Percentiles rank a stretch among this genome's conserved stretches.
phyloP scores from a whole-genome alignment of 177 flowering plant species.

The Vitis hybrid region DNA sequence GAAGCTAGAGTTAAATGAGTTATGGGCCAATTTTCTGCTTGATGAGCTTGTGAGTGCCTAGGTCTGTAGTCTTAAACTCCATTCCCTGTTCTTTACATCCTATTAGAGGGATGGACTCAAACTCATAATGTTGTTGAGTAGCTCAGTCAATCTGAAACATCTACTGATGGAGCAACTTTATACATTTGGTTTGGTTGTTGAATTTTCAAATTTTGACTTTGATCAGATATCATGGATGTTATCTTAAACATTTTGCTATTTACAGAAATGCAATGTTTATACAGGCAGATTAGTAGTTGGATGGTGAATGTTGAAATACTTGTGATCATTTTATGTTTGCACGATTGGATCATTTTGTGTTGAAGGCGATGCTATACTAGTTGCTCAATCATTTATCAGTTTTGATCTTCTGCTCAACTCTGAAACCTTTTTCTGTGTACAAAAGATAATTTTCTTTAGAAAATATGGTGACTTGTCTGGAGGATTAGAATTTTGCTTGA shows the following conservation, averaged over 20 bases:
- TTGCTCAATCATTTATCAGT: no score
- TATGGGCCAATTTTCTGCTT: slow-evolving; percentile 20
- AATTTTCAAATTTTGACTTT: slow-evolving; percentile 25
- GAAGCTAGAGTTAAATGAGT: slow-evolving; percentile 1
- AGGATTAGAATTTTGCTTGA: no score
- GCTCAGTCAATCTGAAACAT: slow-evolving; percentile 7
- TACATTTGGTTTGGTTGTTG: slow-evolving; percentile 17
- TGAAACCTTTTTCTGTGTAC: no score
- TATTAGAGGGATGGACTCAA: slow-evolving; percentile 26
- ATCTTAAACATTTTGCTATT: neutral
- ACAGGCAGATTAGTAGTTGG: no score
- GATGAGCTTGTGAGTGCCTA: slow-evolving; percentile 14
- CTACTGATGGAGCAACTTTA: slow-evolving; percentile 1
- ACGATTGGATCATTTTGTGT: no score
- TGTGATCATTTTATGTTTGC: no score
- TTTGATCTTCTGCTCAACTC: no score
- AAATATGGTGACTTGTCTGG: no score
- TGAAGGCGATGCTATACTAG: no score
- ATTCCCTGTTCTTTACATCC: slow-evolving; percentile 38
- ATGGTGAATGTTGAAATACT: no score
- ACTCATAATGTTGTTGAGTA: slow-evolving; percentile 35
- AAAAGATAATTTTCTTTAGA: no score
- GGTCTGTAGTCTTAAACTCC: slow-evolving; percentile 11
- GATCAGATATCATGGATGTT: slow-evolving; percentile 6
- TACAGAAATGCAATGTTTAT: no score